phyloP scores from a whole-genome alignment of 768 basidiomycete species.

The Lyophyllum atratum region DNA sequence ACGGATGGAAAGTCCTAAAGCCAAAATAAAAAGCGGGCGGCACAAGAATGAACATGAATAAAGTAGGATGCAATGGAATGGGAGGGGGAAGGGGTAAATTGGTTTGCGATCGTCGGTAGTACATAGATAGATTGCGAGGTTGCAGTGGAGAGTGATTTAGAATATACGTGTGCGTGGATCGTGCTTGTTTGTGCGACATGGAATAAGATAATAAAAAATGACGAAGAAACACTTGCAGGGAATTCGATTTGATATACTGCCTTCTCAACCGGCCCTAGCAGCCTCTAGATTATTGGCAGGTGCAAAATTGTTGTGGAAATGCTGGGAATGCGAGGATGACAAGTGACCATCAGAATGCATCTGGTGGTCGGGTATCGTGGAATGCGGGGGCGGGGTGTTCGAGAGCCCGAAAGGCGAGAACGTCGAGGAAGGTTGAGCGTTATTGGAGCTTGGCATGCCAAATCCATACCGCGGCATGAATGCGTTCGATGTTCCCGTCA shows the following conservation, averaged over 20 bases:
- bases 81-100: slow-evolving; percentile 18
- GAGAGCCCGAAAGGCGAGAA: slow-evolving; percentile 41
- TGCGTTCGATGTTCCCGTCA: slow-evolving; percentile 33
- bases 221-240: slow-evolving; percentile 18
- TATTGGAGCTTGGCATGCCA: slow-evolving; percentile 23
- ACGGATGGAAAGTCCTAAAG: slow-evolving; percentile 17
- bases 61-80: slow-evolving; percentile 25
- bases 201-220: slow-evolving; percentile 21
- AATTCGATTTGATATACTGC: slow-evolving; percentile 22
- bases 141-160: slow-evolving; percentile 25
- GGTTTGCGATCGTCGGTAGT: slow-evolving; percentile 26
- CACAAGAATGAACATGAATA: slow-evolving; percentile 25
- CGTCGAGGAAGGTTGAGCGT: slow-evolving; percentile 22
- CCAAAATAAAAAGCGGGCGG: slow-evolving; percentile 20
- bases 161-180: slow-evolving; percentile 25
- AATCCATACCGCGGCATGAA: slow-evolving; percentile 39
- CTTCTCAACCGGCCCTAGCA: slow-evolving; percentile 42
- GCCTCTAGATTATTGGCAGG: slow-evolving; percentile 46
- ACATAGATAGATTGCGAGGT: slow-evolving; percentile 30
- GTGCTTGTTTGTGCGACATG: slow-evolving; percentile 24
- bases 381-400: slow-evolving; percentile 27
- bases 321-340: slow-evolving; percentile 34
- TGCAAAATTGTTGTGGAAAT: slow-evolving; percentile 35
- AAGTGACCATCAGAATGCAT: slow-evolving; percentile 29
- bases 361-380: slow-evolving; percentile 39